Base-by-base conservation (phyloP, 2,329 filamentous ascomycete genomes). In the Fonsecaea nubica region DNA sequence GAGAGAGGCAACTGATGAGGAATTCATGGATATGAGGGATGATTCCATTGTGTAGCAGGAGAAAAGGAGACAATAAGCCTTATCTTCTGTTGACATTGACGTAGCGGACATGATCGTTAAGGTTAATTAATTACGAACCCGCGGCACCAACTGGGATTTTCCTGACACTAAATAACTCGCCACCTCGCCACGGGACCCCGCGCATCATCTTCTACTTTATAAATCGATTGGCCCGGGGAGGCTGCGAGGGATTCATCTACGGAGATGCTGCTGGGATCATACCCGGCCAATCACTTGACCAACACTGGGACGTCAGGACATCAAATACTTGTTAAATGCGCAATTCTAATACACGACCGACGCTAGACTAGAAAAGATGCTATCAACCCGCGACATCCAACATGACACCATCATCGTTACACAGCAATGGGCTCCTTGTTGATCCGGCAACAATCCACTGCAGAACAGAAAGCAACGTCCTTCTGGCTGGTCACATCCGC, bases 401-500 rank as follows among this genome's bases (percentile, higher is more conserved):
- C 15, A 18, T 18, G 5, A 40, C 12, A n/a, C 36, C 36, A 5
- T 50, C 3, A 50, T 8, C 10, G 45, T 21, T 50, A 50, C 18
- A 25, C 45, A 25, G 45, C 45, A 50, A 50, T 50, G 21, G 45
- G 45, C 45, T 50, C 45, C 21, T 50, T 50, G 10, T 50, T 50
- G 45, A 50, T 50, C 18, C 45, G 25, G 45, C 45, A 50, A 10
- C 45, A 50, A 50, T 50, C 45, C 45, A 50, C 45, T 76, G 45
- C 45, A 25, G 45, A 50, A 18, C 45, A 50, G 21, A 50, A 50
- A 10, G 45, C 45, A 10, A 68, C 59, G 55, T 72, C 70, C 59
- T 71, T 59, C 53, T 67, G 35, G 60, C 65, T 71, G 35, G 62
- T 57, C 3, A 32, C 12, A 12, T 69, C 70, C 55, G 36, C 60